Base-by-base conservation (phyloP, 2,329 filamentous ascomycete genomes). In the Diaporthe citri region DNA sequence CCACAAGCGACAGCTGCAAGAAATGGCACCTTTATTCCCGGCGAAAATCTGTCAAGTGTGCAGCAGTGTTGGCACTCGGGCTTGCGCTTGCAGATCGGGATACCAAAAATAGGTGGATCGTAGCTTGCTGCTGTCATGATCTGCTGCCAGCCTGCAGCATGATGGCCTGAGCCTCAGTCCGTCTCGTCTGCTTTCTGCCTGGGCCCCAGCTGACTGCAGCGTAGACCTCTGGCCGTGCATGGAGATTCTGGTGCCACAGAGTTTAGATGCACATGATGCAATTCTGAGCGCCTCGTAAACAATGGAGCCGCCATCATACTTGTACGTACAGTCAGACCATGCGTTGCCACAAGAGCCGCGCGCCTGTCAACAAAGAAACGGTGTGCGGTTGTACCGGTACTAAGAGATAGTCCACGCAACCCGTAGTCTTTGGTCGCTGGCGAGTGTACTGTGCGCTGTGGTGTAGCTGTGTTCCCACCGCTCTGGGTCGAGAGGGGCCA, bases 111-210 rank as follows among this genome's bases (percentile, higher is more conserved):
- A 72, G 59, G 25, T 17, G 36, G 20, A 13, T 6, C 10, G 41
- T 22, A 22, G 60, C 51, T 59, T 15, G 59, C 39, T 25, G 71
- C 39, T 56, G 64, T 52, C 64, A 52, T 67, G 22, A 51, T 52
- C n/a, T 48, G 36, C 55, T 64, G 9, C n/a, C 34, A n/a, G 34
- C 31, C 34, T 39, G 34, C 43, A 64, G 70, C 5, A 7, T 10
- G 41, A 15, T 69, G 64, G 34, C 43, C 67, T 72, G 73, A 74
- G 73, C 73, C 48, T 59, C 73, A 67, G 36, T 20, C 48, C n/a
- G n/a, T 51, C 10, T 22, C 43, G 62, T 28, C 34, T 41, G 48
- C 31, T 41, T 60, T 28, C 13, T 22, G 31, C 22, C 17, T 9
- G 17, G 34, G 64, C 55, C 22, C 48, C 46, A 69, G 64, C 51